These are phyloP conservation scores for Pseudevernia furfuracea DNA, from an alignment of 495 filamentous ascomycete genomes.

Conservation along the genomic window DNA sequence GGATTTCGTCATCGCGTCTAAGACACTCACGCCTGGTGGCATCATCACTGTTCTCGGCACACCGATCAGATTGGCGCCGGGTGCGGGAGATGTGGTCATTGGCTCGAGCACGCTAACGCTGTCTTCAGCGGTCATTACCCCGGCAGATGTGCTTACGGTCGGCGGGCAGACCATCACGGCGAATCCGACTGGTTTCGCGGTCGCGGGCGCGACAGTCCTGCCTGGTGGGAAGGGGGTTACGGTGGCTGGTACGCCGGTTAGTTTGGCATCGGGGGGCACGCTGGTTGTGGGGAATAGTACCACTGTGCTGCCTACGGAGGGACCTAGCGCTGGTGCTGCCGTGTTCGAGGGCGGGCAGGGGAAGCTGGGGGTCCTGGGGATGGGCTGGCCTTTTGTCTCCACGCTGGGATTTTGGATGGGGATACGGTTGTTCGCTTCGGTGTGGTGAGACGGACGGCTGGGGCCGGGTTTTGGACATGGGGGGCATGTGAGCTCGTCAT, in stretches of 20 bases:
- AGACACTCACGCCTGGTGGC: conserved; percentile 14
- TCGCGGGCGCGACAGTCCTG: conserved; percentile 13
- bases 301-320: background rate
- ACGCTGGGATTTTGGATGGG: background rate
- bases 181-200: conserved; percentile 7
- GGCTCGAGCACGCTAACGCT: conserved; percentile 1
- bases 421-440: no score
- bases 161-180: conserved; percentile 17
- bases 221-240: conserved; percentile 9
- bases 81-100: conserved; percentile 9
- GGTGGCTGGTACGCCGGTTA: conserved; percentile 15
- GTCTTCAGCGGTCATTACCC: background rate
- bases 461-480: background rate
- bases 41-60: conserved; percentile 13
- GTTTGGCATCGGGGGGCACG: background rate
- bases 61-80: conserved; percentile 11
- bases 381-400: background rate
- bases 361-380: background rate
- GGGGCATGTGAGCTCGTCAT: background rate
- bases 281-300: conserved; percentile 13
- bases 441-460: background rate
- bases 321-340: background rate
- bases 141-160: conserved; percentile 6
- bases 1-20: conserved; percentile 16
- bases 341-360: conserved; percentile 5